Conservation (phyloP, 352 stramenopile species). For the Phytopythium mirpurense region DNA sequence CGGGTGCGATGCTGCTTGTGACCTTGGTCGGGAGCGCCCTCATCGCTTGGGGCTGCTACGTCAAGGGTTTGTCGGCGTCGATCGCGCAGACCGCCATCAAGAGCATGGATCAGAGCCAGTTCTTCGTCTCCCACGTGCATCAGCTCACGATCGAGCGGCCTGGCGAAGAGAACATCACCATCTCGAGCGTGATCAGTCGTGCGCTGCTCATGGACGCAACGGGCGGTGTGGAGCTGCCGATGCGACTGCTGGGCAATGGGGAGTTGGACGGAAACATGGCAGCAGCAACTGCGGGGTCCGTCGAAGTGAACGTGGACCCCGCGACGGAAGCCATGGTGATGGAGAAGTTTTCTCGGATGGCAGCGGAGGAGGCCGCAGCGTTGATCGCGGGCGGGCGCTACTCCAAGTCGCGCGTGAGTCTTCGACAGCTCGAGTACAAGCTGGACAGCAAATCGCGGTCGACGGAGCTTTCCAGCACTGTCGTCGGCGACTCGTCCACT, state of each 20-base stretch:
- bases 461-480: conserved; percentile 15
- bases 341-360: conserved; percentile 60
- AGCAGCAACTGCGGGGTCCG: not conserved
- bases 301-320: conserved; percentile 25
- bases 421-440: conserved; percentile 33
- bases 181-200: conserved; percentile 67
- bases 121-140: conserved; percentile 61
- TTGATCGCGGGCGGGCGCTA: conserved; percentile 26
- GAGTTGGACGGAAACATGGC: conserved; percentile 9
- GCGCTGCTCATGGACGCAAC: conserved; percentile 50
- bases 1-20: conserved; percentile 50
- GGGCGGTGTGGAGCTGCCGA: conserved; percentile 15
- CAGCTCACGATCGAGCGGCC: conserved; percentile 63
- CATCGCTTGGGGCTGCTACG: conserved; percentile 72
- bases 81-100: conserved; percentile 60
- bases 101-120: conserved; percentile 54
- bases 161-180: conserved; percentile 66
- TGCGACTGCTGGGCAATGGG: conserved; percentile 47
- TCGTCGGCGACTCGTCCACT: conserved; percentile 16
- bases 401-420: conserved; percentile 20
- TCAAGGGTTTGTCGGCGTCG: conserved; percentile 63
- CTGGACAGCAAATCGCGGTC: conserved; percentile 20
- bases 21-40: conserved; percentile 39
- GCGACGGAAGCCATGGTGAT: conserved; percentile 52
- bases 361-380: conserved; percentile 39